phyloP scores from a whole-genome alignment of 345 rosid genomes.

The Eucalyptus shirleyi region DNA sequence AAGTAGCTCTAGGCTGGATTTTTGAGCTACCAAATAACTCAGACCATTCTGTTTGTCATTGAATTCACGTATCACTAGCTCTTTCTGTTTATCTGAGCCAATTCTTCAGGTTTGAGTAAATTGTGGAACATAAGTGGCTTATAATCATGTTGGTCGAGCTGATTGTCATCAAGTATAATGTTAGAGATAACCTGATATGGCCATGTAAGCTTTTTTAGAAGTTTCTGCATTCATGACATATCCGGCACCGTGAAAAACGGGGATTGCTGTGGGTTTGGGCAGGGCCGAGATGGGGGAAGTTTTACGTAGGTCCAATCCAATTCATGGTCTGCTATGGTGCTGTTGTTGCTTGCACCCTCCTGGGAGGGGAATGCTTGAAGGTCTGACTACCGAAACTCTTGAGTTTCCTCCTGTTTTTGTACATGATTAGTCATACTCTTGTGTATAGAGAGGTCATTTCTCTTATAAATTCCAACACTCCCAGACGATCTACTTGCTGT shows the following conservation, averaged over 20 bases:
- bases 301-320: conserved; percentile 81
- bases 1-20: not conserved
- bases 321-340: conserved; percentile 35
- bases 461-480: not conserved
- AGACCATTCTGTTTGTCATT: not conserved
- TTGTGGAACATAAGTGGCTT: not conserved
- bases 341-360: conserved; percentile 52
- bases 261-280: not conserved
- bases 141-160: not conserved
- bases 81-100: not conserved
- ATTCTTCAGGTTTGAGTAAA: not conserved
- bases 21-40: not conserved
- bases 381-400: not conserved
- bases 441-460: not conserved
- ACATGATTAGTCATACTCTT: not conserved
- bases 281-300: conserved; percentile 82
- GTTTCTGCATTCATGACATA: not conserved
- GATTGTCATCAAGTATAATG: not conserved
- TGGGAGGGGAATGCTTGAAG: conserved; percentile 86
- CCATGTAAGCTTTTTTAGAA: not conserved
- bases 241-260: not conserved
- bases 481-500: conserved; percentile 56
- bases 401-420: not conserved
- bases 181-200: not conserved
- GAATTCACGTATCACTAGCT: not conserved